Base-by-base conservation (phyloP, 805 yeast genomes). In the Saccharomyces kudriavzevii region DNA sequence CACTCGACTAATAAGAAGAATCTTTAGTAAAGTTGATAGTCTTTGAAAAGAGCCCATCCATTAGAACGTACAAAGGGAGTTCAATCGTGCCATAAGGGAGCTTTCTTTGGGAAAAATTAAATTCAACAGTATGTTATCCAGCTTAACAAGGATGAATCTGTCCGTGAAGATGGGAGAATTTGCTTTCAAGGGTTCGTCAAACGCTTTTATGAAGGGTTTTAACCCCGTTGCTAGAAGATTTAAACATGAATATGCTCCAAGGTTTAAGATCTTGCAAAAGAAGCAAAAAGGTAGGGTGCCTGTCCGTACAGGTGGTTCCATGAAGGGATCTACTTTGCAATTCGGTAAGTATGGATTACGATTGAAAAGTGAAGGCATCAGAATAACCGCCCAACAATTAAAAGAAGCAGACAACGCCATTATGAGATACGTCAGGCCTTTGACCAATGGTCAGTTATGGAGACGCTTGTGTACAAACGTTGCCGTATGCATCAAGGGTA, bases 401-500 rank as follows among this genome's bases (percentile, higher is more conserved):
- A 83, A 84, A 63, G 97, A 91, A 60, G 97, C 98, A 0, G 96
- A 91, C 68, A 84, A 81, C 64, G 87, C 90, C 45, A 77, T 91
- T 55, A 82, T 83, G 83, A 82, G 96, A 72, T 82, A 84, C 56
- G 83, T 90, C 65, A 83, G 96, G 70, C 89, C 91, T 17, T 74
- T 84, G 47, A 59, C 51, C 27, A 65, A 67, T 49, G 95, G 95
- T 45, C 74, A 79, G 60, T 75, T 90, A 52, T 84, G 86, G 79
- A 84, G 92, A 61, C 81, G 98, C 67, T 76, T 91, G 53, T 82
- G 84, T 50, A 86, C 96, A 24, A 85, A 87, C 68, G 79, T 89
- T 52, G 94, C 98, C 0, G 96, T 94, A 11, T 90, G 97, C 72
- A 82, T 88, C 57, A 94, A 94, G 75, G 99, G 99, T 75, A 94